A percentile compares a stretch with the other conserved stretches of the same genome.
Conservation (phyloP, 78 protist genomes). For the Dictyostelium capitatum region DNA sequence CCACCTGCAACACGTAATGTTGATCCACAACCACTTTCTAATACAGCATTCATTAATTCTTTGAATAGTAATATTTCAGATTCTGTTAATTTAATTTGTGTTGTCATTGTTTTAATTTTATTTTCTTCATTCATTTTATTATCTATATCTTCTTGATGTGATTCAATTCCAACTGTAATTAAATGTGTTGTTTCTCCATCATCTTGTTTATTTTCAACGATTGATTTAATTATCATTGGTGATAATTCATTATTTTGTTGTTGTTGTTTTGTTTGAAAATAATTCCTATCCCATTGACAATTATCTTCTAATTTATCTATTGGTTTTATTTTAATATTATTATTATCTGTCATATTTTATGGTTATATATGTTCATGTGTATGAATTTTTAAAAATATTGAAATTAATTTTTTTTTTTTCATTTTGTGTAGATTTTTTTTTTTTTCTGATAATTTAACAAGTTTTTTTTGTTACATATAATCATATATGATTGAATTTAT, state of each 20-base stretch:
- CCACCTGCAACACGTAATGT: slow-evolving; percentile 97
- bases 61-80: slow-evolving; percentile 14
- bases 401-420: too few species aligned
- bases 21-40: slow-evolving; percentile 23
- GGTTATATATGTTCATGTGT: too few species aligned
- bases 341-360: too few species aligned
- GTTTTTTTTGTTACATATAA: too few species aligned
- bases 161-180: neutral
- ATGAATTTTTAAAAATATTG: too few species aligned
- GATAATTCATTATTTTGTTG: neutral
- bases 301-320: neutral
- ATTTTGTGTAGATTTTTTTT: too few species aligned
- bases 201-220: neutral
- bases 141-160: neutral
- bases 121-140: too few species aligned
- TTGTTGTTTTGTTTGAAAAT: slow-evolving; percentile 13
- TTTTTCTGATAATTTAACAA: too few species aligned
- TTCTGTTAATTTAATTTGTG: neutral
- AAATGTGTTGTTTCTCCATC: too few species aligned
- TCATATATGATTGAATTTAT: too few species aligned
- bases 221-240: too few species aligned
- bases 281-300: neutral
- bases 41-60: slow-evolving; percentile 27
- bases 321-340: neutral
- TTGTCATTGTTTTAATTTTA: neutral